Percentiles rank a stretch among this genome's conserved stretches.
Evolutionary conservation across 208 protist species (phyloP).

Genomic region (Trypanosomatidae sp.): DNA sequence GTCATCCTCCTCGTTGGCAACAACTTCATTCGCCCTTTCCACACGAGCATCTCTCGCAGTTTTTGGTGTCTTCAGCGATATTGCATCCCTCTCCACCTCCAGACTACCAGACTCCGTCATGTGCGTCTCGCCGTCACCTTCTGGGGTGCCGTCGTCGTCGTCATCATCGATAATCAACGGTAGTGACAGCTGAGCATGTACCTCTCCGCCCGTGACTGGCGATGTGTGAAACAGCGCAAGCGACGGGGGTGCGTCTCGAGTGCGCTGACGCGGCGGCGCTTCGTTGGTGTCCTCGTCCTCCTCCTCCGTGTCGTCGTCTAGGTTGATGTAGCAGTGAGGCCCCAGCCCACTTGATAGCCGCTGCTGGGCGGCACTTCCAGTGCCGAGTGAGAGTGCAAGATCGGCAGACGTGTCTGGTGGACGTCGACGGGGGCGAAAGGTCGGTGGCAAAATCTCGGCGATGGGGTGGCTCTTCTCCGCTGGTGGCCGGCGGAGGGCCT

Average conservation of each 20-base stretch:
- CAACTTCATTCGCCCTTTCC: conserved; percentile 4
- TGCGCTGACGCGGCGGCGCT: conserved; percentile 1
- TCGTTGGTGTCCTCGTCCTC: conserved; percentile 16
- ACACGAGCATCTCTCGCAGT: not conserved
- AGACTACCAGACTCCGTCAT: not conserved
- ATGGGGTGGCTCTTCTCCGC: conserved; percentile 34
- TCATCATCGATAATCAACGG: conserved; percentile 12
- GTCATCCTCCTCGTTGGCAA: conserved; percentile 7
- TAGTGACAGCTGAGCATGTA: not conserved
- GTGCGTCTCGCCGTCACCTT: not conserved
- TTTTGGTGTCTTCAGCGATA: not conserved
- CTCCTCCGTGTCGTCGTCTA: conserved; percentile 21
- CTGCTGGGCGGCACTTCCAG: not conserved
- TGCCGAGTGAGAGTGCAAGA: not conserved
- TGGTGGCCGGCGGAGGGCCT: conserved; percentile 3
- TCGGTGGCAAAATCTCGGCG: conserved; percentile 54
- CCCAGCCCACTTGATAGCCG: not conserved
- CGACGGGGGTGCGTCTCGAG: not conserved
- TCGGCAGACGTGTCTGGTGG: conserved; percentile 5
- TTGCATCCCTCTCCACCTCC: not conserved
- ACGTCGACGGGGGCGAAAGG: conserved; percentile 55
- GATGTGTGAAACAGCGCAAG: not conserved
- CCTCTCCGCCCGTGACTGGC: not conserved
- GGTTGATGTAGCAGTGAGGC: conserved; percentile 9
- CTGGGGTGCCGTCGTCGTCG: conserved; percentile 7